Evolutionary conservation across 345 rosid genomes (phyloP).

Genomic region (Dovyalis caffra): DNA sequence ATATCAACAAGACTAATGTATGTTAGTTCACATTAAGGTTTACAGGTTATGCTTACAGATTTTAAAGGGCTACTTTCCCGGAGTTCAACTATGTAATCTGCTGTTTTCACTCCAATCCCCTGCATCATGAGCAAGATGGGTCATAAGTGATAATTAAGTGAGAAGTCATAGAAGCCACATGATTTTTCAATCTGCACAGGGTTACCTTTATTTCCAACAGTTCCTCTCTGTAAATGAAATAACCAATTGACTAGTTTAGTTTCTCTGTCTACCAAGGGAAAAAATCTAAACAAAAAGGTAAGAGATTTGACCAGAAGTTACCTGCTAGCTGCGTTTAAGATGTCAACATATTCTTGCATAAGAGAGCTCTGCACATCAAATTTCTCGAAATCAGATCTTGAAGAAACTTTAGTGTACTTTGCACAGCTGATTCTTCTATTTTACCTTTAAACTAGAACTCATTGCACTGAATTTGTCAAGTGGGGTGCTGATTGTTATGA

Average conservation of each 20-base stretch:
- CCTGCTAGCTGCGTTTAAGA: constrained; percentile 80
- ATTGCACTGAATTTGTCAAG: constrained; percentile 51
- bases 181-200: background rate
- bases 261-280: constrained; percentile 3
- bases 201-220: constrained; percentile 70
- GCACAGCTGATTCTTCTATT: background rate
- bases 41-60: constrained; percentile 41
- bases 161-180: no score
- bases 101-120: constrained; percentile 84
- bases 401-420: background rate
- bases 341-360: constrained; percentile 56
- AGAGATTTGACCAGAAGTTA: constrained; percentile 18
- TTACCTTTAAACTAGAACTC: constrained; percentile 65
- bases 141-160: no score
- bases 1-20: no score
- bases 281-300: background rate
- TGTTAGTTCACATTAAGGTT: background rate
- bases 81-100: constrained; percentile 67
- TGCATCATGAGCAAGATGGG: constrained; percentile 16
- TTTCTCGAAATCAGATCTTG: constrained; percentile 1
- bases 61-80: constrained; percentile 64
- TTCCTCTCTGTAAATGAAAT: constrained; percentile 60
- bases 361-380: constrained; percentile 52
- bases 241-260: constrained; percentile 11
- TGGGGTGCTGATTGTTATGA: constrained; percentile 39